These are phyloP conservation scores for Aurinia saxatilis DNA, from an alignment of 345 rosid genomes.

Conservation along the genomic window DNA sequence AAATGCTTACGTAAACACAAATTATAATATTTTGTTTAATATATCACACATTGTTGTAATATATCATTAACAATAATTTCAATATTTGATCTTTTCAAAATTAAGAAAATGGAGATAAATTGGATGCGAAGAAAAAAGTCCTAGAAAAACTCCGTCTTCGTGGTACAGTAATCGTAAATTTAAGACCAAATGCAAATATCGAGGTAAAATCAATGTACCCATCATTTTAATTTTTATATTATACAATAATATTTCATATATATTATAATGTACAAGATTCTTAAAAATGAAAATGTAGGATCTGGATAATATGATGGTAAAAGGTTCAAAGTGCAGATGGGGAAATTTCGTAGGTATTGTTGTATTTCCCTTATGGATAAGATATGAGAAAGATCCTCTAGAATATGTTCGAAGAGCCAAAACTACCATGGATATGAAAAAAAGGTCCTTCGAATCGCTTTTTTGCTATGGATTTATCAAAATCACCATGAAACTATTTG, in stretches of 20 bases:
- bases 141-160: background rate
- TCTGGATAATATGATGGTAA: constrained; percentile 38
- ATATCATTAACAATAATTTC: background rate
- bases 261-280: background rate
- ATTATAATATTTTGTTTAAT: background rate
- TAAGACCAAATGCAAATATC: constrained; percentile 38
- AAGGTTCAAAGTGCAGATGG: constrained; percentile 34
- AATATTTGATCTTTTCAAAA: background rate
- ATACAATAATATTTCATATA: background rate
- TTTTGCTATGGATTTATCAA: background rate
- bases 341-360: constrained; percentile 40
- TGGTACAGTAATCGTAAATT: constrained; percentile 32
- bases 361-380: constrained; percentile 35
- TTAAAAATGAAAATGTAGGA: constrained; percentile 10
- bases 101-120: constrained; percentile 9
- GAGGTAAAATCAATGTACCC: constrained; percentile 23
- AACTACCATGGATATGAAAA: constrained; percentile 36
- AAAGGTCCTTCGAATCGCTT: constrained; percentile 37
- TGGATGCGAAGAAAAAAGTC: background rate
- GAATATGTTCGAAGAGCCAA: constrained; percentile 39
- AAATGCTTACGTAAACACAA: too few relatives aligned
- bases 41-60: background rate
- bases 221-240: background rate
- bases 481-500: constrained; percentile 22
- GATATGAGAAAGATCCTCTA: constrained; percentile 30